A percentile compares a stretch with the other conserved stretches of the same genome.
phyloP scores from a whole-genome alignment of 225 moss, liverwort and hornwort genomes.

The Marchantia polymorpha region DNA sequence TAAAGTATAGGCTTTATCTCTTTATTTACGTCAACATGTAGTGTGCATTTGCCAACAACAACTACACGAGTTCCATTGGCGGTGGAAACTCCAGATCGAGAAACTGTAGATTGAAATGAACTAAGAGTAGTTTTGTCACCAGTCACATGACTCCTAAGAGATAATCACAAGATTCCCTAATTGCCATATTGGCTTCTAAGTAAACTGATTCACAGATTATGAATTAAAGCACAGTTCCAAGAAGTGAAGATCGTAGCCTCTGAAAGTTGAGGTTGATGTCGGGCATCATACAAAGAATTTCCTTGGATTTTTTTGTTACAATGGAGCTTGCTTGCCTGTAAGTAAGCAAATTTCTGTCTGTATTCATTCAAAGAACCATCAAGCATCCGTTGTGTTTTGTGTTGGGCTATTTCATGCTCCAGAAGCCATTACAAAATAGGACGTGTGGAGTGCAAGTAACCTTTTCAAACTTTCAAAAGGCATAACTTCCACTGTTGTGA shows the following conservation, averaged over 20 bases:
- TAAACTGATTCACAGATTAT: too few relatives aligned
- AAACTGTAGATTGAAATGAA: too few relatives aligned
- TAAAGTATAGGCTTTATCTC: too few relatives aligned
- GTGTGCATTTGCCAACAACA: too few relatives aligned
- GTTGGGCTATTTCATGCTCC: background rate
- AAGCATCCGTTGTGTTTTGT: background rate
- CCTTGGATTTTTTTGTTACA: background rate
- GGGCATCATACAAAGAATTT: background rate
- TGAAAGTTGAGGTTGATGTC: background rate
- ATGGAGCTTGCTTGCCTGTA: background rate
- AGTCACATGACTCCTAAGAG: too few relatives aligned
- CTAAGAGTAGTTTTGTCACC: too few relatives aligned
- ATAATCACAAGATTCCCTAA: too few relatives aligned
- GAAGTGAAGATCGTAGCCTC: background rate
- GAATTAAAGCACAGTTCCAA: conserved; percentile 17
- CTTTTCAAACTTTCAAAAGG: conserved; percentile 10
- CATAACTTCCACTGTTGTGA: conserved; percentile 18
- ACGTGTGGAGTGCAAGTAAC: background rate
- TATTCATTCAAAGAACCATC: background rate
- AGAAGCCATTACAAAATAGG: background rate
- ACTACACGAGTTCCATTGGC: too few relatives aligned
- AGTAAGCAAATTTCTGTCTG: conserved; percentile 3
- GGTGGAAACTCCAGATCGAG: too few relatives aligned
- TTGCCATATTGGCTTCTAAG: too few relatives aligned
- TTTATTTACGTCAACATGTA: too few relatives aligned